Percentiles rank a stretch among this genome's conserved stretches.
Conservation (phyloP, 192 early-diverging fungal species). For the Cetraspora pellucida region DNA sequence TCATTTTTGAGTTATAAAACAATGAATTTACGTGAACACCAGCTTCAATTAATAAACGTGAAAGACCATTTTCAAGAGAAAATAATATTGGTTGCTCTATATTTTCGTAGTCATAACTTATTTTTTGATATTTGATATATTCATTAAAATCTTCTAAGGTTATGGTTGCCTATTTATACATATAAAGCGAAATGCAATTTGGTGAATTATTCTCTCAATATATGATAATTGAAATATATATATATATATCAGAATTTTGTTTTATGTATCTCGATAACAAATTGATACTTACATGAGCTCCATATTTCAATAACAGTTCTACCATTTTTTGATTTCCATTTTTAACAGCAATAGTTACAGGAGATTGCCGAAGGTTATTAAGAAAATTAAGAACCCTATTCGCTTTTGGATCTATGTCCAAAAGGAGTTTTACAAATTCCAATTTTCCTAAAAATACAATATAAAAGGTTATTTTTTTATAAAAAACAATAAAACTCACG, state of each 20-base stretch:
- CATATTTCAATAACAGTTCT: slow-evolving; percentile 1
- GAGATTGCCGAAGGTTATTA: not conserved
- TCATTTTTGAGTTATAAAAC: too few relatives aligned
- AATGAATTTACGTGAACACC: not conserved
- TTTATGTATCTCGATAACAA: not conserved
- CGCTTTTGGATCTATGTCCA: slow-evolving; percentile 9
- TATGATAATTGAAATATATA: too few relatives aligned
- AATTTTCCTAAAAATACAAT: not conserved
- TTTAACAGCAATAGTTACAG: not conserved
- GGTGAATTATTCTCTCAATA: not conserved
- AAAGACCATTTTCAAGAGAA: not conserved
- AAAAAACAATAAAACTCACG: too few relatives aligned
- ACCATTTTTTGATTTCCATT: not conserved
- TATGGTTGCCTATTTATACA: not conserved
- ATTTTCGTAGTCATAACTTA: too few relatives aligned
- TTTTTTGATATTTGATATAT: not conserved
- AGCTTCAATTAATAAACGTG: not conserved
- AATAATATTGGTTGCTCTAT: not conserved
- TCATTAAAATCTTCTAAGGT: slow-evolving; percentile 5
- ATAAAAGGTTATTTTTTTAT: too few relatives aligned
- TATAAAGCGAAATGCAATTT: not conserved
- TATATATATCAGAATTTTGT: too few relatives aligned
- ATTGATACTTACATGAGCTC: slow-evolving; percentile 7
- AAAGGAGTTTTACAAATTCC: slow-evolving; percentile 9
- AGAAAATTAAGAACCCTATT: not conserved